Base-by-base conservation (phyloP, 2,329 filamentous ascomycete species). In the Emericellopsis cladophorae region DNA sequence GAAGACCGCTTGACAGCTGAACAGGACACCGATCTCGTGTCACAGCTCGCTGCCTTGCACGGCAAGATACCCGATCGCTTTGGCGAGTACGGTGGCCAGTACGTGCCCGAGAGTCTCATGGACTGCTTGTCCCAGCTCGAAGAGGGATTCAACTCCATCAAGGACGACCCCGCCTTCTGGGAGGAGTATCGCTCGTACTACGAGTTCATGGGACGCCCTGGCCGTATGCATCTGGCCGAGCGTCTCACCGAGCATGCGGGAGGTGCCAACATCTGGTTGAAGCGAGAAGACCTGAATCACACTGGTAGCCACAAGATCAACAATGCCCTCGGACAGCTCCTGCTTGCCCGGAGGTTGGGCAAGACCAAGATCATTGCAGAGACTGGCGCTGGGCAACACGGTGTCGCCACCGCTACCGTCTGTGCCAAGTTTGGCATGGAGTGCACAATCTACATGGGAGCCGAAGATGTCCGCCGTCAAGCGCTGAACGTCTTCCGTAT, bases 291-390 rank as follows among this genome's bases (percentile, higher is more conserved):
- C 59, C 70, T 96, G 42, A 96, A 96, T 65, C 92, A 98, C 60
- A 96, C 92, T 8, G 92, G 92, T 49, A 93, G 85, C 47, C 92
- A 98, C 73, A 98, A 98, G 75, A 96, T 98, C 71, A 98, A 98
- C 71, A 98, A 98, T 54, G 92, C 92, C 1, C 70, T 98, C 8
- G 92, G 92, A 2, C 92, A 98, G 62, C 79, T 95, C 38, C 74
- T 98, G 12, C 68, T 98, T 32, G 92, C 92, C 2, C 75, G 75
- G 51, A 74, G 87, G 46, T 66, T 98, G 38, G 92, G 92, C 39
- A 98, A 98, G 75, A 95, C 81, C 6, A 84, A 88, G 59, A 96
- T 98, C 53, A 98, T 98, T 51, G 92, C 92, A 38, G 92, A 98
- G 67, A 98, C 92, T 14, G 92, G 92, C 50, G 92, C 92, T 41